These are phyloP conservation scores for Candida dendrica DNA, from an alignment of 805 yeast species.

Conservation along the genomic window DNA sequence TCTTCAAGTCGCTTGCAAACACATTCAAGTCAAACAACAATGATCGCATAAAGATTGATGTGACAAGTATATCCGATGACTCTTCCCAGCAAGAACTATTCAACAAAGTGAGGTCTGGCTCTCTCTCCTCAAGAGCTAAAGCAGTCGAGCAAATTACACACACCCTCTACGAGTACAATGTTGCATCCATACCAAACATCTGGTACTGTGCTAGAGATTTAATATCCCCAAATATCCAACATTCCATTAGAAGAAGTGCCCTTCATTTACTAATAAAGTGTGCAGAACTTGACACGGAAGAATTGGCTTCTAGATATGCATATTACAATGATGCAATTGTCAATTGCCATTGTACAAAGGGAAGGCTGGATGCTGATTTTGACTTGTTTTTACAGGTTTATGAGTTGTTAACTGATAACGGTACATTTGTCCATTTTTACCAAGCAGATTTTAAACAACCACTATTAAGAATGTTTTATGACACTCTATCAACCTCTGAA, in stretches of 20 bases:
- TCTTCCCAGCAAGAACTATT: conserved; percentile 31
- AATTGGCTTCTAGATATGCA: conserved; percentile 40
- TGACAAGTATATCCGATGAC: conserved; percentile 39
- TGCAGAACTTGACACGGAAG: conserved; percentile 38
- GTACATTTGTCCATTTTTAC: conserved; percentile 45
- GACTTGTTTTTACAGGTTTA: conserved; percentile 43
- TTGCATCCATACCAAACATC: conserved; percentile 59
- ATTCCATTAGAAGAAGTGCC: conserved; percentile 36
- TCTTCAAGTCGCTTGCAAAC: conserved; percentile 19
- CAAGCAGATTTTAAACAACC: conserved; percentile 36
- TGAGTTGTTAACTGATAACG: conserved; percentile 40
- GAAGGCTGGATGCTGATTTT: conserved; percentile 39
- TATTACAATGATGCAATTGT: conserved; percentile 54
- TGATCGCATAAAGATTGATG: conserved; percentile 27
- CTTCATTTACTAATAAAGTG: conserved; percentile 49
- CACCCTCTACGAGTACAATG: conserved; percentile 42
- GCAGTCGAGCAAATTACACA: conserved; percentile 46
- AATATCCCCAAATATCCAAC: conserved; percentile 30
- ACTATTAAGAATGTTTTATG: conserved; percentile 27
- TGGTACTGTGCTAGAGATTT: conserved; percentile 65
- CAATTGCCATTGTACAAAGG: conserved; percentile 29
- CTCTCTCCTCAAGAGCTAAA: conserved; percentile 32
- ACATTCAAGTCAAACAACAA: conserved; percentile 17
- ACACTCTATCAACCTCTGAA: conserved; percentile 25
- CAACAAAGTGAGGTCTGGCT: conserved; percentile 30